Conservation (phyloP, 805 yeast genomes). For the Ascoidea rubescens region DNA sequence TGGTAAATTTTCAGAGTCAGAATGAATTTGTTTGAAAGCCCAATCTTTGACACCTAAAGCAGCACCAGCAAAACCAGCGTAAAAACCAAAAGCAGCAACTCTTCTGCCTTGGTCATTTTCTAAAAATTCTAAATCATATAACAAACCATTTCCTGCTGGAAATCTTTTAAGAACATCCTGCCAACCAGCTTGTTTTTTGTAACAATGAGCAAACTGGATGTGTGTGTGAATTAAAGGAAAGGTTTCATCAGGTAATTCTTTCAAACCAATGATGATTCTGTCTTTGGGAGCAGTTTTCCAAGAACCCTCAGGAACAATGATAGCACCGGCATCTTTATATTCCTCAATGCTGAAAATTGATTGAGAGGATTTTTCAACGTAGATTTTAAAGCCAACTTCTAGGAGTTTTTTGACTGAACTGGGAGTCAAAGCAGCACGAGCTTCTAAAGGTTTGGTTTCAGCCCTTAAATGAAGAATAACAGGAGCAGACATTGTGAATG, state of each 20-base stretch:
- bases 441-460: slow-evolving; percentile 93
- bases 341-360: slow-evolving; percentile 69
- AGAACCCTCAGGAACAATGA: slow-evolving; percentile 82
- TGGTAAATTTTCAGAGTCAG: slow-evolving; percentile 49
- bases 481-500: slow-evolving; percentile 16
- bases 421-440: slow-evolving; percentile 95
- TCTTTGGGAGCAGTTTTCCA: slow-evolving; percentile 90
- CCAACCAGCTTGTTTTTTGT: slow-evolving; percentile 98
- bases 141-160: slow-evolving; percentile 80
- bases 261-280: slow-evolving; percentile 82
- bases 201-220: slow-evolving; percentile 97
- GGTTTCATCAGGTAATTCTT: slow-evolving; percentile 77
- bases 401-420: slow-evolving; percentile 70
- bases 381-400: slow-evolving; percentile 79
- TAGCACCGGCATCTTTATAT: slow-evolving; percentile 70
- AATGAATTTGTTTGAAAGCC: slow-evolving; percentile 81
- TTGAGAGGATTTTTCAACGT: slow-evolving; percentile 77
- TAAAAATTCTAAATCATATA: slow-evolving; percentile 89
- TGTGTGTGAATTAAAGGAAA: slow-evolving; percentile 95
- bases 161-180: slow-evolving; percentile 77
- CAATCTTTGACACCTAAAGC: slow-evolving; percentile 91
- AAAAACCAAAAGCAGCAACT: slow-evolving; percentile 99
- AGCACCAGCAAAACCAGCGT: slow-evolving; percentile 99
- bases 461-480: slow-evolving; percentile 85
- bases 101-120: slow-evolving; percentile 93